Conservation (phyloP, 2,329 filamentous ascomycete genomes). For the Drechslera avenae region DNA sequence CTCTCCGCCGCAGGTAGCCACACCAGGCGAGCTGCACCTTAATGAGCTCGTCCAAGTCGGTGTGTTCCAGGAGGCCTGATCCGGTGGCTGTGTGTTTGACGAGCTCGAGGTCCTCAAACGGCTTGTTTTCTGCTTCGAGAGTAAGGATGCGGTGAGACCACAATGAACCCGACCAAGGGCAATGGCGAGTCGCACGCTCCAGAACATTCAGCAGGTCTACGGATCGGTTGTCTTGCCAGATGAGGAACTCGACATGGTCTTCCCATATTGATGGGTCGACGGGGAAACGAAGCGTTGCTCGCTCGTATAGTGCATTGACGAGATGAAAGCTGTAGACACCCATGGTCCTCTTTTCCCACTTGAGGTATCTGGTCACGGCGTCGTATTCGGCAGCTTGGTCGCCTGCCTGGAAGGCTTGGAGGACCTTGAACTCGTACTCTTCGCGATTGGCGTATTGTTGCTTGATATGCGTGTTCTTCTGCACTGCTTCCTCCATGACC, state of each 20-base stretch:
- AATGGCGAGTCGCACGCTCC: conserved; percentile 83
- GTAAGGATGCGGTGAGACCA: conserved; percentile 90
- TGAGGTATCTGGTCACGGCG: conserved; percentile 71
- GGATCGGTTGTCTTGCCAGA: conserved; percentile 54
- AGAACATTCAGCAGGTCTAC: conserved; percentile 69
- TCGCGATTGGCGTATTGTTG: conserved; percentile 68
- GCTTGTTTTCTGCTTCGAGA: conserved; percentile 76
- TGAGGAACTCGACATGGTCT: conserved; percentile 78
- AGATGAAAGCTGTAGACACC: conserved; percentile 59
- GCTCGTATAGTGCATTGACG: conserved; percentile 71
- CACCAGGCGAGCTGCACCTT: conserved; percentile 96
- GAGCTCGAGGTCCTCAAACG: conserved; percentile 80
- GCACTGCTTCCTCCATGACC: conserved; percentile 71
- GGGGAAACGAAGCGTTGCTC: conserved; percentile 75
- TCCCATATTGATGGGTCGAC: conserved; percentile 79
- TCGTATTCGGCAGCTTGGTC: conserved; percentile 63
- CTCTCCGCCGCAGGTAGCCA: conserved; percentile 84
- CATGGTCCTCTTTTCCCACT: conserved; percentile 77
- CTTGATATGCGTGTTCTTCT: conserved; percentile 67
- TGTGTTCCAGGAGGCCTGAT: conserved; percentile 80
- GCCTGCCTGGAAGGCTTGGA: conserved; percentile 61
- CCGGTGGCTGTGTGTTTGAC: conserved; percentile 93
- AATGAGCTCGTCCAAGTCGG: conserved; percentile 84
- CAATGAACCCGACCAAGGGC: conserved; percentile 87
- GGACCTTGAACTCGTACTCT: conserved; percentile 69